These are phyloP conservation scores for Trichomonascus vanleenenianus DNA, from an alignment of 805 yeast species.

Conservation along the genomic window DNA sequence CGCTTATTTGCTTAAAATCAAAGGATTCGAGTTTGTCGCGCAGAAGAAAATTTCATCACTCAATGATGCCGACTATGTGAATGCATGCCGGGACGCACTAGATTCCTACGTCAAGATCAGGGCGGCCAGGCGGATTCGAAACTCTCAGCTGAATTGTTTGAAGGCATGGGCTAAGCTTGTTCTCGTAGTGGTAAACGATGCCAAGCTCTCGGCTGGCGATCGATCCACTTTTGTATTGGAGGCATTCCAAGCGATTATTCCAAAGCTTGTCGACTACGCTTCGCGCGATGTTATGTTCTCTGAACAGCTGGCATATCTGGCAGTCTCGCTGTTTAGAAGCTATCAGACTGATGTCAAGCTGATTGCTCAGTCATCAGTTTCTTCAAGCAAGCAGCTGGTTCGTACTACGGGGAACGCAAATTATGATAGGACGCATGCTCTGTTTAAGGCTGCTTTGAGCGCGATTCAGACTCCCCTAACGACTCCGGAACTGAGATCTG, in stretches of 20 bases:
- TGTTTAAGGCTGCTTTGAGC: slow-evolving; percentile 65
- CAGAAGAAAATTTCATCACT: slow-evolving; percentile 5
- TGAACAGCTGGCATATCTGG: slow-evolving; percentile 66
- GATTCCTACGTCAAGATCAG: slow-evolving; percentile 40
- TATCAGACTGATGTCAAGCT: slow-evolving; percentile 39
- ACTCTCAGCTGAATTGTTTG: slow-evolving; percentile 51
- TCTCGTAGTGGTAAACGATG: slow-evolving; percentile 63
- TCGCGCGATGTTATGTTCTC: slow-evolving; percentile 59
- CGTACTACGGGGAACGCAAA: slow-evolving; percentile 19
- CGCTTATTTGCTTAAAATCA: slow-evolving; percentile 16
- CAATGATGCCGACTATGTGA: slow-evolving; percentile 8
- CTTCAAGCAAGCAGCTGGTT: slow-evolving; percentile 6
- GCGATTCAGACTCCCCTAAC: slow-evolving; percentile 69
- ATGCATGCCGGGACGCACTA: slow-evolving; percentile 29
- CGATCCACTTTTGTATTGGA: slow-evolving; percentile 63
- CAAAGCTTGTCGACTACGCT: slow-evolving; percentile 68
- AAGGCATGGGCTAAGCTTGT: slow-evolving; percentile 81
- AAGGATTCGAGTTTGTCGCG: slow-evolving; percentile 19
- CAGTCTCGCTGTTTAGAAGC: slow-evolving; percentile 60
- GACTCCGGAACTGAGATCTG: slow-evolving; percentile 62
- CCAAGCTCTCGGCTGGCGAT: slow-evolving; percentile 36
- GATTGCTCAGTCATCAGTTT: slow-evolving; percentile 6
- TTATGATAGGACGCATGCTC: slow-evolving; percentile 50
- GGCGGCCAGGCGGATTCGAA: slow-evolving; percentile 15
- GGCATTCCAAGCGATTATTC: slow-evolving; percentile 66